Evolutionary conservation across 495 filamentous ascomycete genomes (phyloP), one percentile per base, ranked within the genome.

Genomic region (Tetracladium setigerum): DNA sequence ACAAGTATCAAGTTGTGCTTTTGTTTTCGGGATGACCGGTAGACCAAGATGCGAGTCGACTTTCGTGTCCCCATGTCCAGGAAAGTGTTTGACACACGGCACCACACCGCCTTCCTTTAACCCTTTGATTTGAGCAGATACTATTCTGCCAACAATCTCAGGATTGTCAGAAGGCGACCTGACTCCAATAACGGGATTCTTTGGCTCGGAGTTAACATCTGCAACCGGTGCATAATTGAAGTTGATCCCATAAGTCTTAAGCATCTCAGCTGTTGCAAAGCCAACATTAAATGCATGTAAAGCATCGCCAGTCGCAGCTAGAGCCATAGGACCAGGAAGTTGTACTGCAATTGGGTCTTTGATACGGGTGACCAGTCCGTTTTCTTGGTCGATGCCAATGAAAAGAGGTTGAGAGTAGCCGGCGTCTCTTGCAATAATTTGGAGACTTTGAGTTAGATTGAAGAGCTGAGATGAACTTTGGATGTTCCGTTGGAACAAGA

Each of bases 31-130:
- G 56, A 94, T 94, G 38, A 90, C 84, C 22, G 89, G 89, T 4
- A 95, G 83, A 56, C 94, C 88, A 14, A 86, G 64, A 38, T 82
- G 83, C 14, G 87, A 90, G 9, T 87, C 87, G 1, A 92, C 72
- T 50, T 92, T 90, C 56, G 92, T 87, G 50, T 92, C 92, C 11
- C 89, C 89, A 56, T 94, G 94, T 0, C 85, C 89, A 17, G 89
- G 89, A 50, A 95, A 94, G 63, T 95, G 89, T 63, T 95, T 95
- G 49, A 88, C 87, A 54, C 89, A 87, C 0, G 87, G 89, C 0
- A 79, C 83, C 9, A 94, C 59, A 0, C 87, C 87, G 16, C 83
- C 86, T 54, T 90, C 82, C 54, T 85, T 84, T 62, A 87, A 90
- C 30, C 87, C 89, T 59, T 82, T 88, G 70, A 94, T 83, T 50